Percentiles rank a stretch among this genome's conserved stretches.
Conservation (phyloP, 768 basidiomycete species). For the Hydnomerulius pinastri region DNA sequence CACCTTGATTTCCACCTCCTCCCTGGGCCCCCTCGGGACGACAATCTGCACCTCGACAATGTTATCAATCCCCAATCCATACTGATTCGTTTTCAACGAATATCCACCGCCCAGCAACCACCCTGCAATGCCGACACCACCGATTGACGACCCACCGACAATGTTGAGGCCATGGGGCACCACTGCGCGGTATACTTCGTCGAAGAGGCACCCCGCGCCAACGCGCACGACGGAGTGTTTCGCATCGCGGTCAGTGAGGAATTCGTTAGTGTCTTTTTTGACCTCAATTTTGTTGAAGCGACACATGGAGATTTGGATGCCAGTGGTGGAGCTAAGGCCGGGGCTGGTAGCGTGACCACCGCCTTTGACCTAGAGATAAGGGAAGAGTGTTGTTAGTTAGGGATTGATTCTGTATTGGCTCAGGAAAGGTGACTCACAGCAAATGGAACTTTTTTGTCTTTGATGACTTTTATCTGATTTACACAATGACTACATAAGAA, state of each 20-base stretch:
- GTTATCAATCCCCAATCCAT: slow-evolving; percentile 37
- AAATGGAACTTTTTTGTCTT: slow-evolving; percentile 8
- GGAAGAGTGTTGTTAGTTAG: neutral
- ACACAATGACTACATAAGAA: too few relatives aligned
- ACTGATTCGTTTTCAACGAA: slow-evolving; percentile 34
- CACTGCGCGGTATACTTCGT: slow-evolving; percentile 28
- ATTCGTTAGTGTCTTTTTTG: too few relatives aligned
- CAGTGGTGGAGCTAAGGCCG: slow-evolving; percentile 34
- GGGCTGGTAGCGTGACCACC: slow-evolving; percentile 33
- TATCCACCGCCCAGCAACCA: slow-evolving; percentile 38
- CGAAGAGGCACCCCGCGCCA: slow-evolving; percentile 31
- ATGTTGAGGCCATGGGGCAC: slow-evolving; percentile 10
- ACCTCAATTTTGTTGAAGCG: slow-evolving; percentile 25
- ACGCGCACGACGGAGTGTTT: slow-evolving; percentile 15
- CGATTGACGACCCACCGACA: slow-evolving; percentile 24
- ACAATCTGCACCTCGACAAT: slow-evolving; percentile 29
- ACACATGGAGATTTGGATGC: slow-evolving; percentile 30
- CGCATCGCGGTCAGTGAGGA: slow-evolving; percentile 15
- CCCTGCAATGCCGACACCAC: slow-evolving; percentile 34
- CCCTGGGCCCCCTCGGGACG: slow-evolving; percentile 28
- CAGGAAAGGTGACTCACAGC: slow-evolving; percentile 3
- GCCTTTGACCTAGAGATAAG: slow-evolving; percentile 28
- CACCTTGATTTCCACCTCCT: too few relatives aligned
- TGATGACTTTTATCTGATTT: slow-evolving; percentile 14
- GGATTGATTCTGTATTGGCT: too few relatives aligned